Base-by-base conservation (phyloP, 2,329 filamentous ascomycete species). In the Monosporascus sp. region DNA sequence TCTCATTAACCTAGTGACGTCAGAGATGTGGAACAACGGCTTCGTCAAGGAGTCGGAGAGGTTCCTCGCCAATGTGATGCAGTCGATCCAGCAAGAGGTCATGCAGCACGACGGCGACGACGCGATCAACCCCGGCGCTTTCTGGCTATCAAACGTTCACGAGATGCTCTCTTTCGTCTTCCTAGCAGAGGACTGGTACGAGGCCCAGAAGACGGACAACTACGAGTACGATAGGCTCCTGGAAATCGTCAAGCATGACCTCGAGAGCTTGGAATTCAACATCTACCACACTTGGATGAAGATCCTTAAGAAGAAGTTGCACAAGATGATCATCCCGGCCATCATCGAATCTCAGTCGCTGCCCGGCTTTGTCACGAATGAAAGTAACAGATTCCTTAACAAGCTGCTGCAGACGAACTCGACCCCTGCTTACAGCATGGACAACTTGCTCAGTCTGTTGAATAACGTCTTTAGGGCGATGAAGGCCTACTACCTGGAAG, bases 211-310 rank as follows among this genome's bases (percentile, higher is more conserved):
- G 83, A 94, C 92, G 38, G 94, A 99, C 74, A 97, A 97, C 70
- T 97, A 96, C 70, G 94, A 99, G 77, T 99, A 99, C 66, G 94
- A 99, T 73, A 88, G 94, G 59, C 81, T 99, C 51, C 78, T 99
- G 65, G 94, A 99, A 73, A 97, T 99, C 70, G 94, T 99, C 70
- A 99, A 99, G 81, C 94, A 99, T 70, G 94, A 99, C 70, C 79
- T 99, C 50, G 94, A 99, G 77, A 96, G 90, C 73, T 80, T 99
- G 59, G 94, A 99, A 75, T 99, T 99, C 79, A 99, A 99, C 78
- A 99, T 99, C 65, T 99, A 99, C 74, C 94, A 99, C 75, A 99
- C 94, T 26, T 99, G 94, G 94, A 99, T 99, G 94, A 99, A 99
- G 80, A 90, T 97, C 53, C 78, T 99, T 67, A 99, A 99, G 83